Evolutionary conservation across 805 yeast genomes (phyloP), one percentile per base, ranked within the genome.

Genomic region (Cyberlindnera sargentensis): DNA sequence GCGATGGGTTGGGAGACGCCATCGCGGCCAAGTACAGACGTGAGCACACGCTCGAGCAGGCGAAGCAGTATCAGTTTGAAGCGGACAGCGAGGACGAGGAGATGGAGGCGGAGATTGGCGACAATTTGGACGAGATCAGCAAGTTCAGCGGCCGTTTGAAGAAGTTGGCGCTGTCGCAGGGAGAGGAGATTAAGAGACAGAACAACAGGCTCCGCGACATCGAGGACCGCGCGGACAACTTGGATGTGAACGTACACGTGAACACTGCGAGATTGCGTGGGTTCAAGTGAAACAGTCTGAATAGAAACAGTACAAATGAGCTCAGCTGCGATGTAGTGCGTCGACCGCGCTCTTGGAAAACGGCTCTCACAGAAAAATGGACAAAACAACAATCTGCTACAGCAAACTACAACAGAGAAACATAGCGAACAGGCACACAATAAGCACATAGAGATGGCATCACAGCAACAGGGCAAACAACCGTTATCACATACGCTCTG

Each of bases 51-150:
- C 45, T 64, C 40, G 55, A 70, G 15, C 80, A 78, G 33, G 84
- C 95, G 2, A 68, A 76, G 45, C 68, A 78, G 50, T 89, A 83
- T 64, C 86, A 85, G 55, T 85, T 87, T 54, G 96, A 88, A 58
- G 84, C 84, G 39, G 97, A 91, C 63, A 80, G 80, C 40, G 97
- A 91, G 61, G 98, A 93, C 63, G 95, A 89, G 55, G 93, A 82
- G 52, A 77, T 88, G 77, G 98, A 91, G 60, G 76, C 82, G 49
- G 96, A 90, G 63, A 78, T 89, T 52, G 90, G 89, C 42, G 67
- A 75, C 49, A 93, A 93, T 57, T 68, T 91, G 62, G 90, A 85
- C 55, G 87, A 83, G 60, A 84, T 93, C 39, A 74, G 76, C 9
- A 72, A 72, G 34, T 76, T 82, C 46, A 77, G 95, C 30, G 72